Evolutionary conservation across 306 rosid genomes (phyloP), one percentile per base, ranked within the genome.

Genomic region (Dryas octopetala): DNA sequence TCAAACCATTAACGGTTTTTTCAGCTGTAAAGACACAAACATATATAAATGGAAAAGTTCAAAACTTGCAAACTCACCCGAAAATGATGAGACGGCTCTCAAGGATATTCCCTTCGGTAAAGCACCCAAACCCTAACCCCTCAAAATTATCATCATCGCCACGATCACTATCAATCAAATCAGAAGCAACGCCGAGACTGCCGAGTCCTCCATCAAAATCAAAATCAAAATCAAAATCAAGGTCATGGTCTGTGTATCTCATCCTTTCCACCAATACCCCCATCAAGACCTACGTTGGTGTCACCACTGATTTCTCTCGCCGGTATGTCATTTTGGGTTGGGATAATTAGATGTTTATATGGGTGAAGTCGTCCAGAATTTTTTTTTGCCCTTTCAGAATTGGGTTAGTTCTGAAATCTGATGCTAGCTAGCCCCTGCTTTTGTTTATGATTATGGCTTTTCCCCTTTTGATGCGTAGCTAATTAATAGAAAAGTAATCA

Each of bases 251-350:
- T 62, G 98, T 84, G 5, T 93, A 93, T 84, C 93, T 93, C 67
- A 86, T 93, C 76, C 84, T 93, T 79, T 87, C 98, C 82, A 88
- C 96, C 68, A 86, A 83, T 68, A 55, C 61, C 73, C 96, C 97
- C 12, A 83, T 89, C 90, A 93, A 93, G 81, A 89, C 98, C 78
- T 93, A 93, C 72, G 93, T 89, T 51, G 98, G 97, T 7, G 91
- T 88, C 85, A 88, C 98, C 71, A 88, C 85, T 60, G 78, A 89
- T 82, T 91, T 93, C 86, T 63, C 87, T 81, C 93, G 96, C 80
- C 97, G 96, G 98, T 93, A 86, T 52, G 77, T 64, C 67, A 4
- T 4, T 57, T 17, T 17, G 7, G 49, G 8, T 7, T 15, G 68
- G 55, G 23, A 23, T 23, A 23, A 23, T 23, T 23, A 23, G 23